These are phyloP conservation scores for Henckelia pumila DNA, from an alignment of 257 asterid species.

Conservation along the genomic window DNA sequence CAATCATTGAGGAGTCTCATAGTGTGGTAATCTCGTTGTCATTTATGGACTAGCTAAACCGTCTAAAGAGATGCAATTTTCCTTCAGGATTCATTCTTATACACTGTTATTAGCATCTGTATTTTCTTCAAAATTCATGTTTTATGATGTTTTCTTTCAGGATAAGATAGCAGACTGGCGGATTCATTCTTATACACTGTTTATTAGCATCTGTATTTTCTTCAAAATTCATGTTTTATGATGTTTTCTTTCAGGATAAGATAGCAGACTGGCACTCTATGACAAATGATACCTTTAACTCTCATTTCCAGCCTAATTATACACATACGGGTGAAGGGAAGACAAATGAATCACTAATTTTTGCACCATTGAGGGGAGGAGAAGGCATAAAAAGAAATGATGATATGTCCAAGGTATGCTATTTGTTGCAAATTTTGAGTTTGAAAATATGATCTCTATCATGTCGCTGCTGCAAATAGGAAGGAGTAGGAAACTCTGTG, in stretches of 20 bases:
- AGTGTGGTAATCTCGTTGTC: constrained; percentile 37
- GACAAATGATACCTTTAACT: not conserved
- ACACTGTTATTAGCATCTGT: not conserved
- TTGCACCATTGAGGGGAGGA: not conserved
- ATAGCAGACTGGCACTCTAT: not conserved
- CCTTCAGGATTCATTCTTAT: constrained; percentile 5
- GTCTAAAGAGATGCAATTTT: constrained; percentile 13
- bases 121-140: not conserved
- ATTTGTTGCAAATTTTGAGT: not conserved
- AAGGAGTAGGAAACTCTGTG: not conserved
- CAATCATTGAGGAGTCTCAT: constrained; percentile 33
- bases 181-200: too few species aligned
- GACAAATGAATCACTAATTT: not conserved
- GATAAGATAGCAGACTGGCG: not conserved
- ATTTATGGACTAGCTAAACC: constrained; percentile 14
- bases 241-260: not conserved
- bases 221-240: constrained; percentile 2
- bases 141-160: not conserved
- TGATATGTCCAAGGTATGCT: not conserved
- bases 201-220: constrained; percentile 1
- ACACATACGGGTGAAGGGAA: not conserved
- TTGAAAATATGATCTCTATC: not conserved
- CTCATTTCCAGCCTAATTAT: not conserved
- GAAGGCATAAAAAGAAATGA: not conserved
- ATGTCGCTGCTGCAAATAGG: not conserved